A percentile compares a stretch with the other conserved stretches of the same genome.
phyloP scores from a whole-genome alignment of 176 grass and related monocot species.

The bread wheat (Triticum aestivum) region DNA sequence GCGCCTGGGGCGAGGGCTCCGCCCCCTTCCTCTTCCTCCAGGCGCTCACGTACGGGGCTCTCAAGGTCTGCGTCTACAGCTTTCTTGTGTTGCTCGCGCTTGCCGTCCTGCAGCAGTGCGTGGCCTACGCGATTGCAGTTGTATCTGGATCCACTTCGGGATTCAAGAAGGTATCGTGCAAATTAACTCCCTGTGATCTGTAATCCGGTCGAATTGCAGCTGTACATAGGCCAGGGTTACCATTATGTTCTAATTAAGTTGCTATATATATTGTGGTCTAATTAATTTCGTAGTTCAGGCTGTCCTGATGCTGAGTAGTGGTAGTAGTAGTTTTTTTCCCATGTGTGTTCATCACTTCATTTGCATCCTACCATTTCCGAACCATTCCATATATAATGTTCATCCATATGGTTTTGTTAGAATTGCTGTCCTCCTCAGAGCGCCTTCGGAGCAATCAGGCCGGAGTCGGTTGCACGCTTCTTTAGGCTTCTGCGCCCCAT shows the following conservation, averaged over 20 bases:
- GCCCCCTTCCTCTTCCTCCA: background rate
- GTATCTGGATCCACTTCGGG: background rate
- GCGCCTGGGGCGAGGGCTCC: slow-evolving; percentile 3
- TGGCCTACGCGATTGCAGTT: background rate
- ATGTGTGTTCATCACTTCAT: background rate
- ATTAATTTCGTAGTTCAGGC: background rate
- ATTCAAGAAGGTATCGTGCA: background rate
- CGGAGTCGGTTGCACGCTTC: background rate
- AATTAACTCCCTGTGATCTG: background rate
- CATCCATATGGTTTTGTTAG: background rate
- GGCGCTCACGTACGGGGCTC: background rate
- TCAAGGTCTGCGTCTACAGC: background rate
- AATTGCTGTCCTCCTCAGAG: background rate
- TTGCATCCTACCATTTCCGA: background rate
- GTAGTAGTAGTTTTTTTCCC: background rate
- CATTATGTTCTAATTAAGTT: background rate
- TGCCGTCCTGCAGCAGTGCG: background rate
- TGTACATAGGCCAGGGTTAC: background rate
- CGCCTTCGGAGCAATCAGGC: background rate
- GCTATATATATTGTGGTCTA: no score
- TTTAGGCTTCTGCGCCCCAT: rapidly evolving
- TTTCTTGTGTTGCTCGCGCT: background rate
- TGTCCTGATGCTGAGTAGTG: background rate
- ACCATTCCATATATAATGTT: background rate
- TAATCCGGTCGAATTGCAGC: background rate